Evolutionary conservation across 2,329 filamentous ascomycete species (phyloP), one percentile per base, ranked within the genome.

Genomic region (Colletotrichum sp.): DNA sequence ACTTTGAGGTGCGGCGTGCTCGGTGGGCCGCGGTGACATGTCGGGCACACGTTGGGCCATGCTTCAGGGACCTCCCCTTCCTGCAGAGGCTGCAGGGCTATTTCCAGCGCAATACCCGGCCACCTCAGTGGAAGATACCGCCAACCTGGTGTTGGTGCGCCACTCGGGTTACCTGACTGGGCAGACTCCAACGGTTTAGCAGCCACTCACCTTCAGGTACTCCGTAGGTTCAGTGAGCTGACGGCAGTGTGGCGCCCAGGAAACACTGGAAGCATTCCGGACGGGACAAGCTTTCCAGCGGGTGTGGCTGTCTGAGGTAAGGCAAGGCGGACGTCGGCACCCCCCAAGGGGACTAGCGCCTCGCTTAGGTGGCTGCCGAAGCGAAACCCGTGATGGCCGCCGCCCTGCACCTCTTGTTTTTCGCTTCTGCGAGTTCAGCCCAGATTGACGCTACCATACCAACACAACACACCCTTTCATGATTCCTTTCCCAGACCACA

Each of bases 21-120:
- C 57, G 68, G 70, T 73, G 70, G 74, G 28, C 44, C 36, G 59
- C 64, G 74, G 74, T 76, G 70, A 76, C 74, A 76, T 76, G 65
- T 76, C 64, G 44, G 64, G 39, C 39, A 72, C 21, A 44, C 55
- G 72, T 72, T 72, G 72, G 69, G 63, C 57, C 60, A 75, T 72
- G 62, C n/a, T 62, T 16, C 26, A 62, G 28, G 59, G 26, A 28
- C n/a, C 44, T 52, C 44, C n/a, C n/a, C 44, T 21, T 21, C n/a
- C 44, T 21, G 44, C 44, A 52, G 44, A 0, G 1, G 5, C 39
- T 7, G 39, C 39, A 49, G 39, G 39, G 69, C 52, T 52, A 49
- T 75, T 65, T 28, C 67, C 72, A 63, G 49, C n/a, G 32, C 49
- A 71, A 75, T 73, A 36, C 36, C 71, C 65, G 44, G 39, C 36